These are phyloP conservation scores for Nakazawaea molendinolei DNA, from an alignment of 805 yeast species.

Conservation along the genomic window DNA sequence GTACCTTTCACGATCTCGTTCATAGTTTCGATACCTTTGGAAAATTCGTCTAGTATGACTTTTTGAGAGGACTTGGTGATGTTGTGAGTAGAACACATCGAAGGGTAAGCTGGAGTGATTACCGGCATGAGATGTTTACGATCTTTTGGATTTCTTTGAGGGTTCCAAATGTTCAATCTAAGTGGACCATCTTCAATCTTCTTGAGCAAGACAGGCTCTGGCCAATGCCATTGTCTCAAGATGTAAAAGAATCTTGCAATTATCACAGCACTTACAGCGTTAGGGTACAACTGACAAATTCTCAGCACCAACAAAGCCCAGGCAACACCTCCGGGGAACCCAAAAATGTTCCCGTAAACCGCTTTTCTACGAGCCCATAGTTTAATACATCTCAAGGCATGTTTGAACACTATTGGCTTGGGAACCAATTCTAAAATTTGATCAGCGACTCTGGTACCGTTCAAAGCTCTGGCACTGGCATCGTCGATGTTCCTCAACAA, in stretches of 20 bases:
- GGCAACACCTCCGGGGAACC: conserved; percentile 99
- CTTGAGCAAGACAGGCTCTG: conserved; percentile 90
- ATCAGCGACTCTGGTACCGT: conserved; percentile 97
- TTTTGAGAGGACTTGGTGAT: conserved; percentile 84
- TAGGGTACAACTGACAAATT: conserved; percentile 93
- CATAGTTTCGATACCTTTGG: conserved; percentile 68
- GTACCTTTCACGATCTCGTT: conserved; percentile 59
- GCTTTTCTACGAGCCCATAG: conserved; percentile 97
- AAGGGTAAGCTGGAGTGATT: conserved; percentile 96
- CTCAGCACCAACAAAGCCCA: conserved; percentile 99
- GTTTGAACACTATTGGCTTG: conserved; percentile 85
- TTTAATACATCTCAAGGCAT: conserved; percentile 87
- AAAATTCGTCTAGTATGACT: conserved; percentile 72
- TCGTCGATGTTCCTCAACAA: conserved; percentile 84
- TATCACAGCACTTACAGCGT: conserved; percentile 88
- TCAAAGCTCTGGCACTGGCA: conserved; percentile 79
- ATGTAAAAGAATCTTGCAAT: conserved; percentile 87
- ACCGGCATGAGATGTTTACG: conserved; percentile 94
- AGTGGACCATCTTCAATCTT: conserved; percentile 96
- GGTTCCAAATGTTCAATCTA: conserved; percentile 96
- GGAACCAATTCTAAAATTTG: conserved; percentile 88
- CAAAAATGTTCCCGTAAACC: conserved; percentile 88
- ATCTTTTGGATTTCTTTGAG: conserved; percentile 82
- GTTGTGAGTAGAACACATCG: conserved; percentile 99
- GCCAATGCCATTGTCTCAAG: conserved; percentile 92